Conservation (phyloP, 768 basidiomycete species). For the Calocybe cyanea region DNA sequence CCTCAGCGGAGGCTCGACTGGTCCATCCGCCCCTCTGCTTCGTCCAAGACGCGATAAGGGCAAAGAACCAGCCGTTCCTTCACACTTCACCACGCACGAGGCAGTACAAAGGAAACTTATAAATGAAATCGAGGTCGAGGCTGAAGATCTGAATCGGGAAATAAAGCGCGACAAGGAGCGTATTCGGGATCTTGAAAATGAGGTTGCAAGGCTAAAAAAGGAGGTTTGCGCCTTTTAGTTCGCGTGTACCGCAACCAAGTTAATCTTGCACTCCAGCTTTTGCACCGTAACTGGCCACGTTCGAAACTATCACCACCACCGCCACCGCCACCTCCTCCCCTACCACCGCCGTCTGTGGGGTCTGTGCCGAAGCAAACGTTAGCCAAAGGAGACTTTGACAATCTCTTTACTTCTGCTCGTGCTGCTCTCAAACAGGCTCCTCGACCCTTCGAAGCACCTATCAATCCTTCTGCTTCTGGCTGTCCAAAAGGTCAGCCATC, state of each 20-base stretch:
- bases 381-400: constrained; percentile 22
- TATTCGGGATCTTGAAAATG: constrained; percentile 62
- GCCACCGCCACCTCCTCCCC: constrained; percentile 42
- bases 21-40: constrained; percentile 50
- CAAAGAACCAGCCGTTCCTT: constrained; percentile 38
- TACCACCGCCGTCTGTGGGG: constrained; percentile 33
- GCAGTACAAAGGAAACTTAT: constrained; percentile 48
- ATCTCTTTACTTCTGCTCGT: constrained; percentile 55
- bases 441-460: constrained; percentile 62
- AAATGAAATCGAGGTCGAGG: constrained; percentile 34
- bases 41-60: constrained; percentile 38
- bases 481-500: constrained; percentile 59
- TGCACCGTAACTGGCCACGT: constrained; percentile 27
- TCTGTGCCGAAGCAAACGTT: constrained; percentile 32
- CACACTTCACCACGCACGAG: constrained; percentile 34
- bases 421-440: constrained; percentile 61
- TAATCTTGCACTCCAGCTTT: constrained; percentile 33
- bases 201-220: constrained; percentile 54
- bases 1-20: constrained; percentile 41
- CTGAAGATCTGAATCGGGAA: constrained; percentile 35
- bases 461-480: constrained; percentile 41
- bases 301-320: constrained; percentile 30
- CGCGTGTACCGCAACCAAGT: background rate
- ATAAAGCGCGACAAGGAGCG: constrained; percentile 55
- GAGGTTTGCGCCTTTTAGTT: constrained; percentile 37